Conservation (phyloP, 805 yeast genomes). For the Sugiyamaella americana region DNA sequence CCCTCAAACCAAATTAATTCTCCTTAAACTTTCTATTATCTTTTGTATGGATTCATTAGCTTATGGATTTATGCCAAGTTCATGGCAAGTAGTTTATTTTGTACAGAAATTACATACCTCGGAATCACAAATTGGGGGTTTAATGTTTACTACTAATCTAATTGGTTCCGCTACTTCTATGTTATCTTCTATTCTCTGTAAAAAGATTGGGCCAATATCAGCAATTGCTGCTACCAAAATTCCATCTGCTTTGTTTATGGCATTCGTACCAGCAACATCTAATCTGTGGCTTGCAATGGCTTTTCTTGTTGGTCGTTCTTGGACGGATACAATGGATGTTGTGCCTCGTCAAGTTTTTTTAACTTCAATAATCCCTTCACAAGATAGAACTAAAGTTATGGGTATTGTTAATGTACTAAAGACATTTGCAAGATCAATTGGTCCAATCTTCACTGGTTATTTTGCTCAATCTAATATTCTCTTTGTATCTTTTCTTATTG, state of each 20-base stretch:
- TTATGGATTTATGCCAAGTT: slow-evolving; percentile 78
- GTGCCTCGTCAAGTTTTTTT: slow-evolving; percentile 82
- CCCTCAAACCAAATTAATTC: background rate
- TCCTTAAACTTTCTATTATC: slow-evolving; percentile 21
- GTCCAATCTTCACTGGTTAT: slow-evolving; percentile 74
- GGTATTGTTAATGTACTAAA: slow-evolving; percentile 84
- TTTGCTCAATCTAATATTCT: slow-evolving; percentile 44
- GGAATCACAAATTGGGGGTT: slow-evolving; percentile 53
- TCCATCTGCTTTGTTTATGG: slow-evolving; percentile 66
- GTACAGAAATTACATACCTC: slow-evolving; percentile 47
- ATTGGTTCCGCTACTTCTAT: slow-evolving; percentile 63
- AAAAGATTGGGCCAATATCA: slow-evolving; percentile 65
- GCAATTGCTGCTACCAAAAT: slow-evolving; percentile 70
- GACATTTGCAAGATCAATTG: slow-evolving; percentile 76
- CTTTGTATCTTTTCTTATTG: slow-evolving; percentile 29
- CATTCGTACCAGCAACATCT: slow-evolving; percentile 45
- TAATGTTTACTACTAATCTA: slow-evolving; percentile 58
- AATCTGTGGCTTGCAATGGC: slow-evolving; percentile 41
- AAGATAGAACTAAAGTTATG: slow-evolving; percentile 68
- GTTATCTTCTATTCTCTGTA: slow-evolving; percentile 69
- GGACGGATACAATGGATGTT: slow-evolving; percentile 79
- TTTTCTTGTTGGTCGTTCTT: slow-evolving; percentile 49
- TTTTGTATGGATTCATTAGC: slow-evolving; percentile 87
- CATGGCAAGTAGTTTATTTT: slow-evolving; percentile 85
- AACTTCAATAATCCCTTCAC: slow-evolving; percentile 55